Evolutionary conservation across 2,329 filamentous ascomycete genomes (phyloP), one percentile per base, ranked within the genome.

Genomic region (Cladophialophora chaetospira): DNA sequence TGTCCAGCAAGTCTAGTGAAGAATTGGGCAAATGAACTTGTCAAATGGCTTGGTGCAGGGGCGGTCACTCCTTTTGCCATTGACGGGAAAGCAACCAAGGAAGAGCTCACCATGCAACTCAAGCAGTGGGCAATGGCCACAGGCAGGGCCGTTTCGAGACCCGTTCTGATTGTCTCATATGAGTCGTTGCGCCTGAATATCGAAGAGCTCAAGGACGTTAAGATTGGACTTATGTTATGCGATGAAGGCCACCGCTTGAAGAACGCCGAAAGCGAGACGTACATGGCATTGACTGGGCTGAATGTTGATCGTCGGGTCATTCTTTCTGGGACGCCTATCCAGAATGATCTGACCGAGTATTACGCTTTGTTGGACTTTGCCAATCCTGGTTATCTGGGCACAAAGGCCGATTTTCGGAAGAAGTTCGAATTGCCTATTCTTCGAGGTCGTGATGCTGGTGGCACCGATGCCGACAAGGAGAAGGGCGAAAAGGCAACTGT

Each of bases 301-400:
- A 95, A 97, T 67, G 94, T 99, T 25, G 88, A 88, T 38, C 85
- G 92, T 56, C 86, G 94, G 23, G 93, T 99, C 42, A 99, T 99
- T 65, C 79, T 99, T 13, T 97, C 94, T 0, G 94, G 94, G 58
- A 99, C 94, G 1, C 94, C 94, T 0, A 99, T 99, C 57, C 94
- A 99, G 68, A 99, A 99, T 67, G 94, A 99, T 70, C 76, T 99
- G n/a, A 95, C 93, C 0, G 94, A 99, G 70, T 99, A 99, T 72
- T 99, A 97, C 68, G 87, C 94, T 2, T 81, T 99, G 8, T 88
- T 97, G 58, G 96, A 93, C 71, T 99, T 99, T 68, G 94, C 94
- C 25, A 99, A 99, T 66, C 94, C 94, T 0, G 88, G 90, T 65
- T 83, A 97, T 33, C 84, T 99, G 1, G 94, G 94, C 13, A 94